Evolutionary conservation across 2,329 filamentous ascomycete genomes (phyloP).

Genomic region (Ceratocystis albifundus): DNA sequence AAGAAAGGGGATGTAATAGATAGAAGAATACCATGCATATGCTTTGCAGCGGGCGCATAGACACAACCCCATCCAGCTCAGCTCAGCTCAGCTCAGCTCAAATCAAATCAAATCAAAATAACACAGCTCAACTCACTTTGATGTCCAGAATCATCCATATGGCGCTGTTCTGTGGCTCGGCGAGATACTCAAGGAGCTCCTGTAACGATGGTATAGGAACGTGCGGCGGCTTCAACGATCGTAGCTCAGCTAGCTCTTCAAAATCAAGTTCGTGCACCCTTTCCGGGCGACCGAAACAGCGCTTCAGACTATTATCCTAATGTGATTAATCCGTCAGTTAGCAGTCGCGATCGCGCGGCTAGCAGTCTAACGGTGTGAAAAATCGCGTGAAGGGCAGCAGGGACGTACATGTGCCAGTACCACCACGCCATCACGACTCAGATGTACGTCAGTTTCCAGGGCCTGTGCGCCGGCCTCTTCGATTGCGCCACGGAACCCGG

Average conservation of each 20-base stretch:
- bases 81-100: too few relatives aligned
- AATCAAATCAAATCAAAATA: too few relatives aligned
- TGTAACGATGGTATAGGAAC: conserved; percentile 60
- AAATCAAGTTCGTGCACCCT: conserved; percentile 67
- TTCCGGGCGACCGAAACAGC: conserved; percentile 67
- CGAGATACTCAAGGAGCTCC: conserved; percentile 64
- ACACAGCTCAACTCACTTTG: conserved; percentile 45
- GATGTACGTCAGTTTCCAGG: conserved; percentile 78
- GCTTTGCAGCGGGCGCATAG: not conserved
- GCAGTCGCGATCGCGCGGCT: not conserved
- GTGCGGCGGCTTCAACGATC: conserved; percentile 55
- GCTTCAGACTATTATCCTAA: conserved; percentile 62
- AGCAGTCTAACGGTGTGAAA: too few relatives aligned
- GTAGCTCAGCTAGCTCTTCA: conserved; percentile 56
- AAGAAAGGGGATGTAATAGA: not conserved
- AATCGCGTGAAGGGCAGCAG: not conserved
- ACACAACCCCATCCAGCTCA: too few relatives aligned
- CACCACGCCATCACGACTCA: conserved; percentile 71
- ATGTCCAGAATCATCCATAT: conserved; percentile 82
- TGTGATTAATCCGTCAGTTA: not conserved
- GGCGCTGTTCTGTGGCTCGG: conserved; percentile 49
- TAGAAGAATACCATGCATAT: not conserved
- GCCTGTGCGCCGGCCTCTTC: conserved; percentile 59
- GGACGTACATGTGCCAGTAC: conserved; percentile 65
- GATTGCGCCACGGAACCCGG: conserved; percentile 62